A percentile compares a stretch with the other conserved stretches of the same genome.
These are phyloP conservation scores for Rhizopogon vulgaris DNA, from an alignment of 768 basidiomycete species.

Conservation along the genomic window DNA sequence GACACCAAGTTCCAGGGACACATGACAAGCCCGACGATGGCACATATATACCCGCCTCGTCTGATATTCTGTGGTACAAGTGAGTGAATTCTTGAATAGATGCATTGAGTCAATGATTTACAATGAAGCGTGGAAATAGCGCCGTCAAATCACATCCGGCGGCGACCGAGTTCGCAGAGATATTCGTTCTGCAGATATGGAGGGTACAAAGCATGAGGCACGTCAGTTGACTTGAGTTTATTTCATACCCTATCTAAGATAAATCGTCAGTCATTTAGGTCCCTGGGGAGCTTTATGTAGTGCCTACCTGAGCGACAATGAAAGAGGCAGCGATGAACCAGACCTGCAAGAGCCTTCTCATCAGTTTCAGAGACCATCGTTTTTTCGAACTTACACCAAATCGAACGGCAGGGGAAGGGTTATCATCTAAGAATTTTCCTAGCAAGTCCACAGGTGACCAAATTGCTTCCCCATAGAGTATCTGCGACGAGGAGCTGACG, in stretches of 20 bases:
- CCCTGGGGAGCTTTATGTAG: neutral
- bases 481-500: slow-evolving; percentile 63
- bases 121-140: slow-evolving; percentile 64
- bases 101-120: slow-evolving; percentile 18
- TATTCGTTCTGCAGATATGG: slow-evolving; percentile 39
- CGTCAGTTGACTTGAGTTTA: slow-evolving; percentile 2
- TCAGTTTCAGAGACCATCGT: neutral
- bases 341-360: slow-evolving; percentile 29
- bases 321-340: slow-evolving; percentile 72
- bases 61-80: slow-evolving; percentile 52
- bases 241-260: slow-evolving; percentile 1
- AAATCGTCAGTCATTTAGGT: neutral
- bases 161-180: slow-evolving; percentile 70
- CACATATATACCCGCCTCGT: slow-evolving; percentile 70
- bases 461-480: slow-evolving; percentile 65
- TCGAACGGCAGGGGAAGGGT: slow-evolving; percentile 51
- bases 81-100: neutral
- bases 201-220: slow-evolving; percentile 4
- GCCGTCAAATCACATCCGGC: slow-evolving; percentile 76
- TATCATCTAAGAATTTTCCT: slow-evolving; percentile 53
- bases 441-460: slow-evolving; percentile 71
- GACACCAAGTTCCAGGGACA: slow-evolving; percentile 67
- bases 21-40: slow-evolving; percentile 65
- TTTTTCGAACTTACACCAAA: slow-evolving; percentile 39
- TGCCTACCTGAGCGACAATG: slow-evolving; percentile 57